Evolutionary conservation across 2,329 filamentous ascomycete genomes (phyloP).

Genomic region (Botrytis squamosa): DNA sequence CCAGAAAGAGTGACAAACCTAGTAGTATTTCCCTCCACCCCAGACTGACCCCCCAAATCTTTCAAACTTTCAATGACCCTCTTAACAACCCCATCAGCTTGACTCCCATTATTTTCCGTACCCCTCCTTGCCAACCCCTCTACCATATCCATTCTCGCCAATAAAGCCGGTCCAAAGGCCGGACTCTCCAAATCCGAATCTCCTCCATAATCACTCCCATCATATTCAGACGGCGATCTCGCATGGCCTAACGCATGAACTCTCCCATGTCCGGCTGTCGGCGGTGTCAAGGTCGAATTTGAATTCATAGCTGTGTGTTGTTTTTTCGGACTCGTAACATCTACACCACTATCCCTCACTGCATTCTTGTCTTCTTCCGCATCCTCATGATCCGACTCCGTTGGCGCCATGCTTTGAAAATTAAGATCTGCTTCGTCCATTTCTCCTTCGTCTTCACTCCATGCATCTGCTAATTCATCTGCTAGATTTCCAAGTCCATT

Average conservation of each 20-base stretch:
- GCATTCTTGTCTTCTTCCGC: slow-evolving; percentile 35
- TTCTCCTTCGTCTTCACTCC: slow-evolving; percentile 63
- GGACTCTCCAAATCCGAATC: slow-evolving; percentile 68
- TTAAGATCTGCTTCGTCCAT: slow-evolving; percentile 49
- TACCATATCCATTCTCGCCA: slow-evolving; percentile 69
- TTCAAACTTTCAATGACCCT: slow-evolving; percentile 68
- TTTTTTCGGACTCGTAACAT: slow-evolving; percentile 32
- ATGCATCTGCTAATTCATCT: slow-evolving; percentile 75
- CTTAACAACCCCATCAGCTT: slow-evolving; percentile 64
- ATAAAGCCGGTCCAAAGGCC: slow-evolving; percentile 65
- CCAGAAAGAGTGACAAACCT: slow-evolving; percentile 49
- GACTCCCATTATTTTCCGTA: slow-evolving; percentile 63
- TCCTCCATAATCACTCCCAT: slow-evolving; percentile 72
- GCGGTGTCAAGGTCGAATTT: slow-evolving; percentile 31
- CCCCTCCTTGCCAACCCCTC: slow-evolving; percentile 67
- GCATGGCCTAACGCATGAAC: slow-evolving; percentile 53
- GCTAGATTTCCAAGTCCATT: slow-evolving; percentile 74
- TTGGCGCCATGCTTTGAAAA: slow-evolving; percentile 31
- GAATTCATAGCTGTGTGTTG: slow-evolving; percentile 24
- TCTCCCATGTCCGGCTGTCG: slow-evolving; percentile 24
- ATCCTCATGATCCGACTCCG: slow-evolving; percentile 23
- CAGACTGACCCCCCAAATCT: slow-evolving; percentile 70
- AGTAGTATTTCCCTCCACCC: slow-evolving; percentile 69
- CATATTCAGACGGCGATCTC: slow-evolving; percentile 59
- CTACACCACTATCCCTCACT: slow-evolving; percentile 40